Conservation (phyloP, 169 alveolate species). For the Hepatocystis sp. region DNA sequence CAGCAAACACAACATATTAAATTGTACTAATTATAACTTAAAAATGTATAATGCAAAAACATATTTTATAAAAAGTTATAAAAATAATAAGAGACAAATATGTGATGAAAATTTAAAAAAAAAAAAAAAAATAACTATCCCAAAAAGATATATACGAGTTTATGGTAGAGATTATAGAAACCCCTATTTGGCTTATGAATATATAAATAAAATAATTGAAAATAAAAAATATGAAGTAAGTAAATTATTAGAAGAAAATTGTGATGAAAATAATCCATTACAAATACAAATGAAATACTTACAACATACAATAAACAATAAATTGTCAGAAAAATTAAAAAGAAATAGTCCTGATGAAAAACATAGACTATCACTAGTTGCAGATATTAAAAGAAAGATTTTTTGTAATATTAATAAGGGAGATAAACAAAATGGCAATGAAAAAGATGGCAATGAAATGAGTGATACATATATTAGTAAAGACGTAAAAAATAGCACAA, state of each 20-base stretch:
- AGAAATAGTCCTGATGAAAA: conserved; percentile 74
- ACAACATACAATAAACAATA: conserved; percentile 83
- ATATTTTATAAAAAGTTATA: neutral
- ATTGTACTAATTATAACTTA: too few species aligned
- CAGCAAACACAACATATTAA: too few species aligned
- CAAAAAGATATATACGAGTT: neutral
- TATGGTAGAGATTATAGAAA: conserved; percentile 66
- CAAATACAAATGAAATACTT: conserved; percentile 81
- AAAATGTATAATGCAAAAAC: too few species aligned
- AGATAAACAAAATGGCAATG: conserved; percentile 1
- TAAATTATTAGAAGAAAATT: conserved; percentile 69
- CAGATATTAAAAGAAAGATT: conserved; percentile 83
- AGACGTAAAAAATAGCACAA: conserved; percentile 41
- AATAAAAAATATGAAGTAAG: conserved; percentile 72
- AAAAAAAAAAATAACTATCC: neutral
- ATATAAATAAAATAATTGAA: conserved; percentile 62
- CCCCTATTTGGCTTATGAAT: conserved; percentile 70
- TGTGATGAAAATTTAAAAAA: neutral
- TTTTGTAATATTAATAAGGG: conserved; percentile 24
- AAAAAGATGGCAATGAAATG: neutral
- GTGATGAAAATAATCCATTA: conserved; percentile 41
- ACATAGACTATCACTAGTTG: conserved; percentile 83
- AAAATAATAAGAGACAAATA: neutral
- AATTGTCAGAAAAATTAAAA: conserved; percentile 84
- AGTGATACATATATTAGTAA: neutral